Evolutionary conservation across 768 basidiomycete species (phyloP), one percentile per base, ranked within the genome.

Genomic region (Pulveroboletus sp.): DNA sequence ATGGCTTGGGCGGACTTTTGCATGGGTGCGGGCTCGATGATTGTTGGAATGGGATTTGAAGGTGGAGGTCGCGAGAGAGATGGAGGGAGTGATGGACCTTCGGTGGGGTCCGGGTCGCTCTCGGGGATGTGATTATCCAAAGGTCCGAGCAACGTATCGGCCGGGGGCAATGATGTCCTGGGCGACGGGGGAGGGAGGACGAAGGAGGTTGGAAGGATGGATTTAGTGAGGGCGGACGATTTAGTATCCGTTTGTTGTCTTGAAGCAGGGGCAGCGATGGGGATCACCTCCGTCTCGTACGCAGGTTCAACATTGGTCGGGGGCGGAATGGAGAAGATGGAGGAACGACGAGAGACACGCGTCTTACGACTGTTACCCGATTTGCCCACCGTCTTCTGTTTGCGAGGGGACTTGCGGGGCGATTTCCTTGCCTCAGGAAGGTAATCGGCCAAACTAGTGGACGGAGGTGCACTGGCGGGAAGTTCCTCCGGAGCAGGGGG

Each of bases 101-200:
- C 47, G 5, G n/a, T 14, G 20, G 33, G 6, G 19, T 43, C 21
- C 20, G 50, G 20, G 31, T 45, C 44, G 40, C n/a, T 45, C 25
- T 45, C 47, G 16, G 63, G 51, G 14, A 66, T 43, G 39, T 61
- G 56, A 40, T 51, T 52, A 9, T 58, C 52, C 19, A 59, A 53
- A 13, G 62, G 50, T 5, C 62, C 51, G 5, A 73, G 60, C 37
- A 72, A 68, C 3, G 74, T 68, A 17, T 76, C 72, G 32, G 75
- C 43, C 24, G 65, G 72, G 1, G 76, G 74, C 23, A 88, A 64
- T 2, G 83, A 79, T 2, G 87, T 77, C 19, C 77, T 75, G 13
- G 87, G 88, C 8, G 87, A 87, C 2, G 84, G 87, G 2, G 87
- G 87, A 13, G 89, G 89, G 4, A 91, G 76, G 2, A 87, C 82